Base-by-base conservation (phyloP, 1,284 basidiomycete species). In the Bondarzewia mesenterica region DNA sequence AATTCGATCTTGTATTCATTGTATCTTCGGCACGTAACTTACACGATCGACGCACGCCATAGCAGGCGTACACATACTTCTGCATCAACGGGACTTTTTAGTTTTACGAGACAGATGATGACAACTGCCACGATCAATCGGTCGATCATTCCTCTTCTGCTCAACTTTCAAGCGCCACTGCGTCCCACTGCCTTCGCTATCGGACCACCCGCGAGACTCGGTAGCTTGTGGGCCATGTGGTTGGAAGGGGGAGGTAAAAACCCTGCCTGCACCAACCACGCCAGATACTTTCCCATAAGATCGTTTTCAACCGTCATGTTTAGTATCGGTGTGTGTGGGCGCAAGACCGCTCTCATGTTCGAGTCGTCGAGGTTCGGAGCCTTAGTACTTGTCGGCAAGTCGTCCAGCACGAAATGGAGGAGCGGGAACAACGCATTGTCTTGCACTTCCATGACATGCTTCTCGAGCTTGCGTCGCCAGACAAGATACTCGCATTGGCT, bases 381-480 rank as follows among this genome's bases (percentile, higher is more conserved):
- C 70, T 96, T 97, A 44, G 95, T 99, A 62, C 87, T 91, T 20
- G 94, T 96, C 3, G 96, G 96, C 37, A 99, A 73, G 66, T 99
- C 96, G 63, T 98, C 95, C 18, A 99, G 72, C 18, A 98, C 96
- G 60, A 97, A 98, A 69, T 99, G 94, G 21, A 99, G 76, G 10
- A 99, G 73, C 3, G 96, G 96, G 80, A 97, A 99, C 38, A 99
- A 75, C 2, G 96, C 96, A 57, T 99, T 99, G 67, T 97, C 93
- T 69, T 94, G 86, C 18, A 79, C 80, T 54, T 91, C 85, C 72
- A 98, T 83, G 42, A 97, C 94, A 64, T 98, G 94, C 59, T 90
- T 87, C 67, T 99, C 96, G 50, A 99, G 80, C 63, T 82, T 82
- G 23, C 87, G 79, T 42, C 96, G 78, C 96, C 96, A 99, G 4